Evolutionary conservation across 305 asterid genomes (phyloP), one percentile per base, ranked within the genome.

Genomic region (Fraxinus floribunda): DNA sequence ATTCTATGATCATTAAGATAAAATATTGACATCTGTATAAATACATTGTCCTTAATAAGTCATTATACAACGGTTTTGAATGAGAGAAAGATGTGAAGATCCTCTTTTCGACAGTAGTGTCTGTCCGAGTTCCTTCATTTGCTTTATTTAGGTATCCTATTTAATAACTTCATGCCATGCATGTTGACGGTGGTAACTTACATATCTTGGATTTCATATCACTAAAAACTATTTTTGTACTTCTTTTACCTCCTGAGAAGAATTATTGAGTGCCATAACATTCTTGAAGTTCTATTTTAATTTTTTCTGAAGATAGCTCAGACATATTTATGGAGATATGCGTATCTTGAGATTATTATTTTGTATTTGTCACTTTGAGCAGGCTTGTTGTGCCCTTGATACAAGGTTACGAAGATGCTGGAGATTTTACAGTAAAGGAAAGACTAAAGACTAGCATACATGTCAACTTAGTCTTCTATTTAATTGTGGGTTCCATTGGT

Each of bases 391-490:
- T 90, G 87, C 99, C 99, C 84, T 98, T 96, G 83, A 88, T 96
- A 85, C 99, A 96, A 90, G 99, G 98, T 86, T 96, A 90, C 84
- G 98, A 96, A 92, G 99, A 96, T 87, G 98, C 99, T 81, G 99
- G 98, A 35, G 98, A 96, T 86, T 96, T 94, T 86, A 92, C 97
- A 15, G 83, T 94, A 90, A 83, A 88, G 79, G 98, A 96, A 89
- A 91, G 98, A 90, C 85, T 96, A 90, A 96, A 90, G 94, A 94
- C 99, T 80, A 96, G 99, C 90, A 79, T 96, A 79, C 99, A 86
- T 87, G 97, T 92, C 82, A 96, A 96, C 92, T 87, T 96, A 89
- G 89, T 96, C 85, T 96, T 96, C 91, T 96, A 96, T 84, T 87
- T 89, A 79, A 88, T 93, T 84, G 93, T 96, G 90, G 99, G 99